Evolutionary conservation across 164 flowering plant genomes (phyloP).

Genomic region (Hamamelis virginiana): DNA sequence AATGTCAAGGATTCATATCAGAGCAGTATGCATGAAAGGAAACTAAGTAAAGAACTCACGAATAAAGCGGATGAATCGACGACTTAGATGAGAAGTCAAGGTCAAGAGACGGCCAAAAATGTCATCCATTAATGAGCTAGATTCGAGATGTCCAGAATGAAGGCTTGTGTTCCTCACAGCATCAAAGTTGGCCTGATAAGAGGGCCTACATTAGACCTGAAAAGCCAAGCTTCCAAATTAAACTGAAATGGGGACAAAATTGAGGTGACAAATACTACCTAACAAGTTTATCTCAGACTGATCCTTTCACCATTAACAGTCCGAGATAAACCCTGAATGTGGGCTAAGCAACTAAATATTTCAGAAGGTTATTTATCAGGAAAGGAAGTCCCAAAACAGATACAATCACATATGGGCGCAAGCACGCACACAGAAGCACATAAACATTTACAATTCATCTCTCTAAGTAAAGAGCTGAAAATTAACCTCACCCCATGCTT

Average conservation of each 20-base stretch:
- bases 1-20: not conserved
- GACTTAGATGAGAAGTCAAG: constrained; percentile 53
- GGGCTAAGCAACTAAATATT: not conserved
- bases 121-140: constrained; percentile 44
- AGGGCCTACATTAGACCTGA: constrained; percentile 19
- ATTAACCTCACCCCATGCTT: constrained; percentile 7
- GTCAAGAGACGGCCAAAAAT: constrained; percentile 46
- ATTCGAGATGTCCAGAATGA: constrained; percentile 22
- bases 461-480: not conserved
- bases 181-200: constrained; percentile 34
- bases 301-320: not conserved
- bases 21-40: not conserved
- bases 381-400: not conserved
- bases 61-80: constrained; percentile 44
- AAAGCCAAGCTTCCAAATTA: constrained; percentile 8
- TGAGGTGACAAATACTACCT: not conserved
- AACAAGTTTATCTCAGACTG: not conserved
- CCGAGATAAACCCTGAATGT: not conserved
- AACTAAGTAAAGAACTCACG: constrained; percentile 43
- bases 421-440: not conserved
- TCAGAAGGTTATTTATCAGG: not conserved
- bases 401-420: not conserved
- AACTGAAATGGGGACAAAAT: not conserved
- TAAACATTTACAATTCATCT: not conserved
- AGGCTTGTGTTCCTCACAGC: constrained; percentile 21